Evolutionary conservation across 306 rosid species (phyloP).

Genomic region (Quercus berberidifolia): DNA sequence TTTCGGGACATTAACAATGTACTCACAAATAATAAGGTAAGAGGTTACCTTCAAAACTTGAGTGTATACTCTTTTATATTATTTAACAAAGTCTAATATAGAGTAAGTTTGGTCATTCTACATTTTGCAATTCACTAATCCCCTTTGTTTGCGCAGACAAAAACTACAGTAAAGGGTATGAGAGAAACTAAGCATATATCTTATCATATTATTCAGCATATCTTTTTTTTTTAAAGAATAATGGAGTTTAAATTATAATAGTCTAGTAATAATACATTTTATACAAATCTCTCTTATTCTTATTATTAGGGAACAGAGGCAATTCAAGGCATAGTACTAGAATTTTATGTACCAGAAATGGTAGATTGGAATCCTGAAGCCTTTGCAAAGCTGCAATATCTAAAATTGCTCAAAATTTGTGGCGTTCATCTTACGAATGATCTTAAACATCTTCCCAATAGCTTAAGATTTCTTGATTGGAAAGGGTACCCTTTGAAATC

Average conservation of each 20-base stretch:
- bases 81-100: no score
- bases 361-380: background rate
- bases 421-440: background rate
- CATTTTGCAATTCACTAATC: no score
- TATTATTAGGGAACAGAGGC: background rate
- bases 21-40: background rate
- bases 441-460: background rate
- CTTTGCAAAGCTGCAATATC: background rate
- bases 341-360: background rate
- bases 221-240: no score
- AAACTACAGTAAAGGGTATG: no score
- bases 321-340: background rate
- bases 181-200: no score
- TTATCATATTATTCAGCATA: no score
- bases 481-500: background rate
- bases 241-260: no score
- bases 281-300: no score
- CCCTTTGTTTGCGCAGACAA: no score
- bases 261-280: no score
- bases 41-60: background rate
- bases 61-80: no score
- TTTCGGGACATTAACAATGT: background rate
- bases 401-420: background rate
- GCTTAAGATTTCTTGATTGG: constrained; percentile 6
- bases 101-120: no score